Percentiles rank a stretch among this genome's conserved stretches.
phyloP scores from a whole-genome alignment of 352 stramenopile species.

The Hyaloperonospora arabidopsidis region DNA sequence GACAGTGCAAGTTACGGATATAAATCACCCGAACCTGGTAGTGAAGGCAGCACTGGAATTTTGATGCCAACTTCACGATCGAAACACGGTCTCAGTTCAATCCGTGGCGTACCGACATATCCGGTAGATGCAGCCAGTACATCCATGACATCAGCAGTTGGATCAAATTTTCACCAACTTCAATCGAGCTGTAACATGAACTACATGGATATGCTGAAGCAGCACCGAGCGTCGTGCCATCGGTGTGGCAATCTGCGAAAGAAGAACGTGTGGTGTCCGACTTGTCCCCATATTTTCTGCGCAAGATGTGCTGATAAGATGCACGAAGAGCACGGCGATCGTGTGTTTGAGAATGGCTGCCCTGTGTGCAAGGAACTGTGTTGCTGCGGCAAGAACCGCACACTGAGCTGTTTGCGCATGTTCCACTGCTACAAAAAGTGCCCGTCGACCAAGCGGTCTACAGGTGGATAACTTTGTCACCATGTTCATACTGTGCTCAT shows the following conservation, averaged over 20 bases:
- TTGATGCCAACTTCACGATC: slow-evolving; percentile 11
- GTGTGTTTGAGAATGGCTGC: slow-evolving; percentile 71
- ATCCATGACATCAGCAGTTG: neutral
- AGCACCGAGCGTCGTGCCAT: slow-evolving; percentile 79
- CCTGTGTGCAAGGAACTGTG: slow-evolving; percentile 84
- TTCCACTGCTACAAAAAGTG: slow-evolving; percentile 90
- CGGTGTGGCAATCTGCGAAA: slow-evolving; percentile 85
- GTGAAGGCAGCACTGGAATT: slow-evolving; percentile 5
- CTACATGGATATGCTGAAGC: slow-evolving; percentile 39
- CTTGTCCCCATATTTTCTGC: slow-evolving; percentile 87
- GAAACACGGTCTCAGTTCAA: slow-evolving; percentile 6
- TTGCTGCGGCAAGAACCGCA: slow-evolving; percentile 84
- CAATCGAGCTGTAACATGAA: slow-evolving; percentile 13
- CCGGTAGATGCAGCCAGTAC: slow-evolving; percentile 2
- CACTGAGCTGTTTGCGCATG: slow-evolving; percentile 55
- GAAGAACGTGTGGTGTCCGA: slow-evolving; percentile 73
- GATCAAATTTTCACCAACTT: slow-evolving; percentile 10
- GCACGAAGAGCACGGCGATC: slow-evolving; percentile 72
- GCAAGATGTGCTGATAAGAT: slow-evolving; percentile 86
- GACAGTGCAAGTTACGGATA: slow-evolving; percentile 12
- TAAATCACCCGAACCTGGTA: slow-evolving; percentile 2
- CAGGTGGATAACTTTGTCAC: slow-evolving; percentile 17
- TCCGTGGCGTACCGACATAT: slow-evolving; percentile 1
- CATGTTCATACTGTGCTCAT: neutral
- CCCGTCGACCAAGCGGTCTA: slow-evolving; percentile 62